Evolutionary conservation across 2,329 filamentous ascomycete species (phyloP), one percentile per base, ranked within the genome.

Genomic region (Juglanconis juglandina): DNA sequence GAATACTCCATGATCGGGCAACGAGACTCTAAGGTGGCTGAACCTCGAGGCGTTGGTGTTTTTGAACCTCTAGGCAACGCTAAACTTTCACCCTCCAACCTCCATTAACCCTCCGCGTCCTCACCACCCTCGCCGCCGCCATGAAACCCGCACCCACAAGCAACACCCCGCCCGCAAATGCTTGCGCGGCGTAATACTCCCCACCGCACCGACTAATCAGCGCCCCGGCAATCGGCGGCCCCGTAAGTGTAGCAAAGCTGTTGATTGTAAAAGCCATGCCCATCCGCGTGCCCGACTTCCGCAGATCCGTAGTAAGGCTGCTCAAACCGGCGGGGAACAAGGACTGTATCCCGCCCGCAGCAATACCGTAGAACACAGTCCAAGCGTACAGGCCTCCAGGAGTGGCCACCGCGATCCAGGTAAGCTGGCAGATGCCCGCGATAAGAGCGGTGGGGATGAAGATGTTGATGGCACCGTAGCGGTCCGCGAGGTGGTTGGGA

Each of bases 281-380:
- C 69, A 86, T 82, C 8, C 83, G 72, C 2, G 81, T 80, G 0
- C 83, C 83, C 17, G 79, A 74, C 69, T 81, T 83, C 7, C 74
- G 68, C 61, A 80, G 71, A 67, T 86, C 82, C 5, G 74, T 75
- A 2, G 81, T 84, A 60, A 86, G 72, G 47, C 80, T 81, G 53
- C 79, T 81, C 47, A 89, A 67, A 0, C 81, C 83, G 0, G 87
- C 85, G 0, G 88, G 87, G 66, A 90, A 90, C 10, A 91, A 69
- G 6, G 81, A 81, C 71, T 90, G 87, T 51, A 90, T 82, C 0
- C 79, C 85, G 0, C 86, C 87, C 0, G 81, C 84, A 2, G 81
- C 81, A 52, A 90, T 76, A 1, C 89, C 89, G 67, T 88, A 90
- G 59, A 87, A 77, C 0, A 79, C 74, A 0, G 83, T 75, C 79